Evolutionary conservation across 768 basidiomycete genomes (phyloP), one percentile per base, ranked within the genome.

Genomic region (Lactarius quietus): DNA sequence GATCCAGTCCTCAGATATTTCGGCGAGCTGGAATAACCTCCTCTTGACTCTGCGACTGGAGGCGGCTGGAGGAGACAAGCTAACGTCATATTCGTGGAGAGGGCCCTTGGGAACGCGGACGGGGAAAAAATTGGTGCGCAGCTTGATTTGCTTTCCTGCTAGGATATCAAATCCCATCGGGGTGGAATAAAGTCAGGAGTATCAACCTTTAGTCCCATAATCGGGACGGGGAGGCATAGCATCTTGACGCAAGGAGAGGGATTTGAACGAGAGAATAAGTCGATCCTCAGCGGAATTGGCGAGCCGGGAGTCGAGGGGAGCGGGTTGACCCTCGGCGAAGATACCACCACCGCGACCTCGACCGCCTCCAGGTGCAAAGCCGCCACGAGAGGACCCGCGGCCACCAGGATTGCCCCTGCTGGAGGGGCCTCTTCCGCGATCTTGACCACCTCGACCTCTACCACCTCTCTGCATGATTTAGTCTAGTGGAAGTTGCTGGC

Each of bases 41-140:
- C 74, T 74, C 67, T 77, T 80, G 39, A 84, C 74, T 8, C 83
- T 78, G 62, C 75, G 76, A 36, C 69, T 64, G 18, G 76, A 57
- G 10, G 75, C 75, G 1, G 72, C 75, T 3, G 74, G 70, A 43
- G 82, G 82, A 0, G 74, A 70, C 26, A 82, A 77, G n/a, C 73
- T 67, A 36, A 83, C 76, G 57, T 80, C 80, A 62, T 84, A 84
- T 62, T 84, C 83, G 67, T 77, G 76, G 28, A 85, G 52, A 1
- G 81, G 78, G 7, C 77, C 78, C 62, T 79, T 80, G 7, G 83
- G 82, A 20, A 83, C 74, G 18, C 72, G 73, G 26, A 85, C 72
- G 10, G 83, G 77, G 69, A 85, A 84, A 74, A 83, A 84, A 61
- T 84, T 84, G 3, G 83, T 73, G 26, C 83, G 81, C 45, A 85